Base-by-base conservation (phyloP, 2,329 filamentous ascomycete genomes). In the Diaporthe citri region DNA sequence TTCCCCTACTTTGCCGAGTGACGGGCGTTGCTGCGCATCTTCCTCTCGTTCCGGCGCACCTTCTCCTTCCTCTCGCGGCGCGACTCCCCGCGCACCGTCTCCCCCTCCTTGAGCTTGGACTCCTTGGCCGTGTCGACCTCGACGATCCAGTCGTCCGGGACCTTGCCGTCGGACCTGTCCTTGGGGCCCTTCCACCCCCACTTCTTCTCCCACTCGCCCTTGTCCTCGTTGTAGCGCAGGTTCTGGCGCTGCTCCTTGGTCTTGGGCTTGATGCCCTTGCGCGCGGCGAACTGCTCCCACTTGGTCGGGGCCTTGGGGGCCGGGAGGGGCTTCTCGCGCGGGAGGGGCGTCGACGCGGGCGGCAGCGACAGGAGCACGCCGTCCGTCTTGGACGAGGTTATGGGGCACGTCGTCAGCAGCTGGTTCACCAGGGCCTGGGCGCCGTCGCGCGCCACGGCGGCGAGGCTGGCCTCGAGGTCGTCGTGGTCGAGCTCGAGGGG, bases 161-260 rank as follows among this genome's bases (percentile, higher is more conserved):
- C 93, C 67, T 75, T 75, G 31, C 72, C 75, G 2, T 64, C 69
- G 31, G 62, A 55, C 13, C 72, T 48, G 46, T 75, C 75, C 84
- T 97, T 97, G 83, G 94, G 92, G 76, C 93, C 96, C 87, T 96
- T 94, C 87, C 97, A 98, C 0, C 97, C 97, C 95, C 96, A 99
- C 85, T 95, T 96, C 77, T 94, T 93, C 82, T 95, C 94, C 95
- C 95, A 98, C 83, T 97, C 94, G 78, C 94, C 94, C 43, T 88
- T 94, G 75, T 89, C 91, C 85, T 97, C 94, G 84, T 98, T 95
- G 84, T 93, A 98, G 74, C 93, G 91, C 80, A 96, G 86, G 86
- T 98, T 89, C 85, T 88, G 84, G 77, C 92, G 90, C 84, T 92
- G 89, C 82, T 97, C 95, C 78, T 93, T 91, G 78, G 91, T 93